Evolutionary conservation across 129 eudicot species (phyloP), one percentile per base, ranked within the genome.

Genomic region (Silybum marianum): DNA sequence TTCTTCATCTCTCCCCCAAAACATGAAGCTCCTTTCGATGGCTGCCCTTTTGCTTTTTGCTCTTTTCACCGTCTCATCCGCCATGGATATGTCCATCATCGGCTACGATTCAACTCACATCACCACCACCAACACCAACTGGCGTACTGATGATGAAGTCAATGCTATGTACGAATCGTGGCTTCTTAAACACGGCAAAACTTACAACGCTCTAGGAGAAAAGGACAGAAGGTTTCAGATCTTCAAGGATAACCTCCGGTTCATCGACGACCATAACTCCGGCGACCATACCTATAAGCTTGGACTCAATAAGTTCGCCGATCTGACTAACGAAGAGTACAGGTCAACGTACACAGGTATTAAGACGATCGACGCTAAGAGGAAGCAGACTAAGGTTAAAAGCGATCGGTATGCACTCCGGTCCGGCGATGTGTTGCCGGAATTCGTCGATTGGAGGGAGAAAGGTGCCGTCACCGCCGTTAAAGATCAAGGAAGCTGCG

Each of bases 401-500:
- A 88, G 91, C 34, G 88, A 84, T 34, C 85, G 98, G 34, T 94
- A 92, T 60, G 84, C 71, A 66, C 44, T 84, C 58, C 74, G 63
- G 25, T 88, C 48, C 3, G 97, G 87, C 26, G 96, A 94, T 32
- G 36, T 83, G 67, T 83, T 92, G 87, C 96, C 98, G 84, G 87
- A 87, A 8, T 18, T 78, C 2, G 90, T 94, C 78, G 98, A 94
- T 73, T 94, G 98, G 98, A 92, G 97, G 69, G 81, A 86, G 70
- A 82, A 87, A 78, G 98, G 96, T 38, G 98, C 98, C 12, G 93
- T 94, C 11, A 80, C 90, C 9, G 74, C 80, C 19, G 97, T 94
- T 71, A 94, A 94, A 82, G 92, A 94, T 85, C 98, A 94, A 84
- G 98, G 98, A 65, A 85, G 80, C 32, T 94, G 98, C 63, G 98